phyloP scores from a whole-genome alignment of 225 moss, liverwort and hornwort species.

The Ulota crispa region DNA sequence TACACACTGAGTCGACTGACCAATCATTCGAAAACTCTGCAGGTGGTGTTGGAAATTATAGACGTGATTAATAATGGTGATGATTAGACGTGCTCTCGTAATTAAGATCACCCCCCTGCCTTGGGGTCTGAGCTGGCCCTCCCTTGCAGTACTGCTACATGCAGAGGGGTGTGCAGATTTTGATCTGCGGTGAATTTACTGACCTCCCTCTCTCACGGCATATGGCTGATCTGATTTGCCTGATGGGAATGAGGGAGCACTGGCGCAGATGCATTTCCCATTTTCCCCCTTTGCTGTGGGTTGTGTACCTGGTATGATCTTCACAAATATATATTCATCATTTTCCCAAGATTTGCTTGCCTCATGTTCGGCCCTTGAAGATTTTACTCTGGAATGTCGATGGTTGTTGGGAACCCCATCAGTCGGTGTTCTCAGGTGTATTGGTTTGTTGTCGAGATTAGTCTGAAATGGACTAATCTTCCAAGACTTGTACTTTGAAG shows the following conservation, averaged over 20 bases:
- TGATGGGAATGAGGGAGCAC: constrained; percentile 13
- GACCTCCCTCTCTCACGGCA: constrained; percentile 10
- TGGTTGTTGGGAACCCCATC: background rate
- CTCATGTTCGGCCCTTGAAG: background rate
- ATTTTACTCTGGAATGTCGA: background rate
- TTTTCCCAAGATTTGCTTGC: background rate
- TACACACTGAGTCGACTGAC: constrained; percentile 21
- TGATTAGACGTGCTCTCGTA: constrained; percentile 43
- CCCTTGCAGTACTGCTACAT: constrained; percentile 18
- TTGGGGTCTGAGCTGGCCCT: constrained; percentile 25
- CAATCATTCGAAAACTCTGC: constrained; percentile 34
- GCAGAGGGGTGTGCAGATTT: constrained; percentile 22
- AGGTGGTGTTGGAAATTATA: constrained; percentile 15
- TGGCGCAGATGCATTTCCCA: constrained; percentile 6
- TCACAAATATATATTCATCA: background rate
- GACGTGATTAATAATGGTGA: constrained; percentile 39
- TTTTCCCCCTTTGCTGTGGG: background rate
- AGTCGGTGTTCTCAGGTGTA: background rate
- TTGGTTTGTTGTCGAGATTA: background rate
- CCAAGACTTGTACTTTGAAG: background rate
- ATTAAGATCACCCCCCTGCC: constrained; percentile 13
- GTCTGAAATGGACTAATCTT: background rate
- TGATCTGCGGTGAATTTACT: constrained; percentile 25
- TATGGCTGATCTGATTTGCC: constrained; percentile 32
- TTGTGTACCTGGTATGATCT: background rate